These are phyloP conservation scores for Rubia yunnanensis DNA, from an alignment of 257 asterid species.

Conservation along the genomic window DNA sequence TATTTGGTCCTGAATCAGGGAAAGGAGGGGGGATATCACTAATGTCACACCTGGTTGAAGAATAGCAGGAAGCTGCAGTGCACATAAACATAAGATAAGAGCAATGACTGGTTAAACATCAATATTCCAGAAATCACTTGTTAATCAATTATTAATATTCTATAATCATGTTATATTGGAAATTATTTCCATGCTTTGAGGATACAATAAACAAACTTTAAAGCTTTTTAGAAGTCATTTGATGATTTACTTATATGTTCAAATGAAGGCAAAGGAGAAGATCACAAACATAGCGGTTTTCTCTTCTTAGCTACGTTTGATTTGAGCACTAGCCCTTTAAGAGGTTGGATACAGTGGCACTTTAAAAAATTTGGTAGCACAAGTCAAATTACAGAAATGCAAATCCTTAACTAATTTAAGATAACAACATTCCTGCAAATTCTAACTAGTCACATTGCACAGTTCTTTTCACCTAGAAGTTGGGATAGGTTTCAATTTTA, in stretches of 20 bases:
- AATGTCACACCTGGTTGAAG: conserved; percentile 79
- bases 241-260: not conserved
- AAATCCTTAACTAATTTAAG: not conserved
- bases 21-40: conserved; percentile 92
- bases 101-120: not conserved
- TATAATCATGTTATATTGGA: not conserved
- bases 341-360: not conserved
- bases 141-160: not conserved
- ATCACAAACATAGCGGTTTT: not conserved
- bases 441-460: not conserved
- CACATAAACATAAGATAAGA: conserved; percentile 9
- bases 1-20: conserved; percentile 99
- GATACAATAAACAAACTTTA: not conserved
- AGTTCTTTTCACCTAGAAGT: not conserved
- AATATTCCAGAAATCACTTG: not conserved
- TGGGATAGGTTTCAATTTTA: not conserved
- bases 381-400: not conserved
- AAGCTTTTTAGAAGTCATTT: not conserved
- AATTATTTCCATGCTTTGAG: not conserved
- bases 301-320: not conserved
- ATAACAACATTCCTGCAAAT: not conserved
- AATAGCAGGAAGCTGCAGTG: conserved; percentile 86
- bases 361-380: not conserved
- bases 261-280: not conserved
- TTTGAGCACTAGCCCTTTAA: not conserved